Evolutionary conservation across 495 filamentous ascomycete genomes (phyloP), one percentile per base, ranked within the genome.

Genomic region (Aspergillus affinis): DNA sequence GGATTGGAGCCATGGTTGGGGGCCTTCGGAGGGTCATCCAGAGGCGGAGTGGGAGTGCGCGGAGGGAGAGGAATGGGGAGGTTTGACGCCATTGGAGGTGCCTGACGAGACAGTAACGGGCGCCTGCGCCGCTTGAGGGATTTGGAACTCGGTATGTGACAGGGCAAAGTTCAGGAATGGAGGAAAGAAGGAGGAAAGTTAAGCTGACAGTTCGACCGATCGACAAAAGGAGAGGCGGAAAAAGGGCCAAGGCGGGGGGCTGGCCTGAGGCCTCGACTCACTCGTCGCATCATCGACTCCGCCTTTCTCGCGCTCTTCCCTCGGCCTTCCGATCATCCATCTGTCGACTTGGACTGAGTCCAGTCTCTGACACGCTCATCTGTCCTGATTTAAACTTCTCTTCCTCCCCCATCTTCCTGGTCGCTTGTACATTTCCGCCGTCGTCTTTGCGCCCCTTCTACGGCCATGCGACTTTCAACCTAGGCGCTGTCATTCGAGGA

Each of bases 11-110:
- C 52, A n/a, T 63, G 48, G 45, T 60, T 47, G 51, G 61, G 51
- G n/a, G 20, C 7, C 47, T 46, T 61, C 19, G 60, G 41, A 30
- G 71, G 68, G 53, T 86, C 82, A 55, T 88, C 86, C 59, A 81
- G 75, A 45, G 87, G 87, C 55, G 88, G 88, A 64, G 86, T 88
- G 8, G 87, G 88, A 13, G 87, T 89, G 50, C 86, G 81, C 49
- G 88, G 88, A 51, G 87, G 86, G 18, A 78, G 65, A 46, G 86
- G 87, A 50, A 89, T 81, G 18, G 87, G 86, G 55, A 87, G 73
- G 54, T 72, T 75, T 32, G 84, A 82, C 61, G 85, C 82, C 84
- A 87, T 87, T 54, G 51, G 48, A 36, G 53, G 52, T 32, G 45
- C 52, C 32, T 23, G 27, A 48, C 29, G 36, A 17, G 36, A 45